phyloP scores from a whole-genome alignment of 768 basidiomycete species.

The Boletus rubescentipes region DNA sequence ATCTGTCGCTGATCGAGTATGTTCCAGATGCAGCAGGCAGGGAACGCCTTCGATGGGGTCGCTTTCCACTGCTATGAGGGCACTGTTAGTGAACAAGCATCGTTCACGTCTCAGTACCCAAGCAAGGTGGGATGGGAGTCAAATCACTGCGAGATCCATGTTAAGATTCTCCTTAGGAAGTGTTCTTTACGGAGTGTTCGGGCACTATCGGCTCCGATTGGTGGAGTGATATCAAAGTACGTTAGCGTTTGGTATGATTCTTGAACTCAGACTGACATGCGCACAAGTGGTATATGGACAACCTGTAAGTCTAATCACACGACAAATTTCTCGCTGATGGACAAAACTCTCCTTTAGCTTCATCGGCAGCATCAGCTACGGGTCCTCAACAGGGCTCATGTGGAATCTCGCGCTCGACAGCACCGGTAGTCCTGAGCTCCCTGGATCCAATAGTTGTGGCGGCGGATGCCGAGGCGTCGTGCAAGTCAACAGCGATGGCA shows the following conservation, averaged over 20 bases:
- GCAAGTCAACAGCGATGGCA: constrained; percentile 62
- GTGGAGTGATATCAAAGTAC: constrained; percentile 79
- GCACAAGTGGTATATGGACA: constrained; percentile 65
- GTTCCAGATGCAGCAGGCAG: constrained; percentile 53
- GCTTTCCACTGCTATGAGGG: constrained; percentile 75
- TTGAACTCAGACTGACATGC: constrained; percentile 8
- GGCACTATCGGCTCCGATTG: constrained; percentile 68
- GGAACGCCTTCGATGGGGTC: constrained; percentile 58
- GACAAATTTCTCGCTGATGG: constrained; percentile 27
- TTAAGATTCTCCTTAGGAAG: constrained; percentile 26
- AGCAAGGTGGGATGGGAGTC: constrained; percentile 37
- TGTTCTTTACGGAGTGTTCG: constrained; percentile 60
- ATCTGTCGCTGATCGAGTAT: not conserved
- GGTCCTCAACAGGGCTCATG: constrained; percentile 53
- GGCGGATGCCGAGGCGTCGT: constrained; percentile 67
- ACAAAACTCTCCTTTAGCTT: constrained; percentile 26
- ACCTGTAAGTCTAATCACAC: constrained; percentile 43
- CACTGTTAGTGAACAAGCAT: constrained; percentile 48
- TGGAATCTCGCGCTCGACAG: constrained; percentile 74
- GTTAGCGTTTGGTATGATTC: not conserved
- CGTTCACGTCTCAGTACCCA: constrained; percentile 56
- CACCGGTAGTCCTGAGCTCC: constrained; percentile 61
- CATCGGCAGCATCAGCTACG: constrained; percentile 37
- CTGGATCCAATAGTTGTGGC: constrained; percentile 62
- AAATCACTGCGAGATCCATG: not conserved